phyloP scores from a whole-genome alignment of 2,329 filamentous ascomycete genomes.

The Colletotrichum truncatum region DNA sequence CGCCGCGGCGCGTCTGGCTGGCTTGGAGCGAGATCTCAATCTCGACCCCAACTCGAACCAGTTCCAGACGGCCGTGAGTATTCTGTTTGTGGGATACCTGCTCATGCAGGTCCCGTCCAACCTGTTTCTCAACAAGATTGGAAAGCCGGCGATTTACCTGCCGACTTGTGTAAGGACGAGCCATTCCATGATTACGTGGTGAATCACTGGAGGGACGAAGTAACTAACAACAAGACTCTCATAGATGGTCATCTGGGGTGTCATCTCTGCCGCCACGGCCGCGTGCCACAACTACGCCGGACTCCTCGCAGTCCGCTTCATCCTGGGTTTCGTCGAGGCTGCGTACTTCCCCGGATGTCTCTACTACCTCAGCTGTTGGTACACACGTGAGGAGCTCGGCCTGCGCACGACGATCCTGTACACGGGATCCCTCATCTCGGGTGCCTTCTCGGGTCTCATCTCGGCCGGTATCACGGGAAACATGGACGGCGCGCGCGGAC shows the following conservation, averaged over 20 bases:
- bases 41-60: slow-evolving; percentile 40
- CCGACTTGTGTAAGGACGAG: slow-evolving; percentile 49
- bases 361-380: slow-evolving; percentile 74
- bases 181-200: rapidly evolving
- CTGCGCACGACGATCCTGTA: slow-evolving; percentile 74
- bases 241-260: slow-evolving; percentile 53
- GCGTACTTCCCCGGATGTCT: slow-evolving; percentile 54
- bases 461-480: slow-evolving; percentile 72
- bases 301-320: slow-evolving; percentile 47
- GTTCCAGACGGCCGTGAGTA: slow-evolving; percentile 56
- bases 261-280: slow-evolving; percentile 52
- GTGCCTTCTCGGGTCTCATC: slow-evolving; percentile 75
- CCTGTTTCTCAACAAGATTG: slow-evolving; percentile 60
- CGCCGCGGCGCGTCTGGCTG: slow-evolving; percentile 62
- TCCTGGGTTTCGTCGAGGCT: slow-evolving; percentile 23
- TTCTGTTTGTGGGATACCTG: slow-evolving; percentile 61
- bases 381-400: slow-evolving; percentile 74
- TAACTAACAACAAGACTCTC: too few species aligned
- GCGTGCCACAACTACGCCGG: slow-evolving; percentile 42
- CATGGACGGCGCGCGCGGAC: slow-evolving; percentile 65
- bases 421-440: slow-evolving; percentile 74
- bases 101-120: slow-evolving; percentile 63
- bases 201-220: too few species aligned
- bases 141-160: slow-evolving; percentile 56
- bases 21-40: slow-evolving; percentile 48